A percentile compares a stretch with the other conserved stretches of the same genome.
Conservation (phyloP, 129 eudicot genomes). For the Ambrosia artemisiifolia region DNA sequence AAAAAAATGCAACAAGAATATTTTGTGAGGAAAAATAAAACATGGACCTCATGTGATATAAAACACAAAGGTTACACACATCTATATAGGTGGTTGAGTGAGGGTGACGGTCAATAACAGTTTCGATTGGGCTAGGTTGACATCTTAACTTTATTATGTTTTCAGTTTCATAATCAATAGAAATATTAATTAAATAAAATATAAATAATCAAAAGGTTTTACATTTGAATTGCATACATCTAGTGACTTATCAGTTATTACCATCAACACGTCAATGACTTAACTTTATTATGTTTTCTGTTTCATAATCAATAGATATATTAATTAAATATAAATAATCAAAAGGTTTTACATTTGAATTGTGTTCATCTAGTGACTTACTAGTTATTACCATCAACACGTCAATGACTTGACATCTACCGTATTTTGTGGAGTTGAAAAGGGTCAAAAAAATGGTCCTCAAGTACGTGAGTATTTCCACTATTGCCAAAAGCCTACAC, state of each 20-base stretch:
- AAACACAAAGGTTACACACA: background rate
- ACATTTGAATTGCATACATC: background rate
- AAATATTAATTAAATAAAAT: background rate
- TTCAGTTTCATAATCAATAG: background rate
- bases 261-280: conserved; percentile 3
- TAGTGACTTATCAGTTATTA: background rate
- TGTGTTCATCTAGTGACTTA: background rate
- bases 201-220: background rate
- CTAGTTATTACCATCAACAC: conserved; percentile 3
- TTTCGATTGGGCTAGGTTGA: background rate
- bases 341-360: background rate
- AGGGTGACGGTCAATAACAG: background rate
- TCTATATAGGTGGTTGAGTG: background rate
- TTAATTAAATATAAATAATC: background rate
- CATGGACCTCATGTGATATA: background rate
- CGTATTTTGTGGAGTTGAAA: background rate
- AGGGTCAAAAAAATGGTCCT: background rate
- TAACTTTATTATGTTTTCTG: background rate
- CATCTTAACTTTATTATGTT: background rate
- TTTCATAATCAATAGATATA: background rate
- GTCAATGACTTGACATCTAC: background rate
- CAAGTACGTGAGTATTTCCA: background rate
- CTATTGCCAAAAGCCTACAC: background rate
- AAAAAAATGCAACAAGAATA: too few species aligned
- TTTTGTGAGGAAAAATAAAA: too few species aligned